These are phyloP conservation scores for Penicillium bialowiezense DNA, from an alignment of 495 filamentous ascomycete species.

Conservation along the genomic window DNA sequence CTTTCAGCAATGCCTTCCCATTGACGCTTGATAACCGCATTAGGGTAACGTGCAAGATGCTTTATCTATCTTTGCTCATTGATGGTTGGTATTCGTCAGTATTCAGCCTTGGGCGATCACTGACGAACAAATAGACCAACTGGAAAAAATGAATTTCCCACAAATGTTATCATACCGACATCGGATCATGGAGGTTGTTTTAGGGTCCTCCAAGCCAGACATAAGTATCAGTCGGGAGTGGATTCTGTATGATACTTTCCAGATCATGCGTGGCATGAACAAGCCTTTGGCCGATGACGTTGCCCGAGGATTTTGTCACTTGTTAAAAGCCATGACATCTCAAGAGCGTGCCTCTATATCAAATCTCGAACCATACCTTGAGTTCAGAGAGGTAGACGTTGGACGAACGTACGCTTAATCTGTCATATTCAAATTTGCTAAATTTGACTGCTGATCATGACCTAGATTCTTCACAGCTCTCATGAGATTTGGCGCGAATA, in stretches of 20 bases:
- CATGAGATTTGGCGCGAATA: slow-evolving; percentile 17
- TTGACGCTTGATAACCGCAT: slow-evolving; percentile 16
- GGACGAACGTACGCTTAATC: slow-evolving; percentile 13
- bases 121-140: slow-evolving; percentile 14
- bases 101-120: background rate
- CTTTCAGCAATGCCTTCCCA: slow-evolving; percentile 19
- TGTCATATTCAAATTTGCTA: background rate
- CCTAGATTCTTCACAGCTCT: slow-evolving; percentile 21
- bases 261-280: slow-evolving; percentile 10
- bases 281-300: slow-evolving; percentile 11
- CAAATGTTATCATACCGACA: slow-evolving; percentile 20
- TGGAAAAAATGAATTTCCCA: slow-evolving; percentile 21
- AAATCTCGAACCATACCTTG: slow-evolving; percentile 17
- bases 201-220: slow-evolving; percentile 4
- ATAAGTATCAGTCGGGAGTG: slow-evolving; percentile 11
- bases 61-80: slow-evolving; percentile 17
- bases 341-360: slow-evolving; percentile 10
- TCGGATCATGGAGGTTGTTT: slow-evolving; percentile 13
- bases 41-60: slow-evolving; percentile 16
- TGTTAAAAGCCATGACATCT: slow-evolving; percentile 16
- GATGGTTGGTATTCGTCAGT: slow-evolving; percentile 9
- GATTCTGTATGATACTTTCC: slow-evolving; percentile 19
- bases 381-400: slow-evolving; percentile 14
- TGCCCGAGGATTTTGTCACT: slow-evolving; percentile 17
- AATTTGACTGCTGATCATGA: background rate